These are phyloP conservation scores for Rhamnella rubrinervis DNA, from an alignment of 331 rosid species.

Conservation along the genomic window DNA sequence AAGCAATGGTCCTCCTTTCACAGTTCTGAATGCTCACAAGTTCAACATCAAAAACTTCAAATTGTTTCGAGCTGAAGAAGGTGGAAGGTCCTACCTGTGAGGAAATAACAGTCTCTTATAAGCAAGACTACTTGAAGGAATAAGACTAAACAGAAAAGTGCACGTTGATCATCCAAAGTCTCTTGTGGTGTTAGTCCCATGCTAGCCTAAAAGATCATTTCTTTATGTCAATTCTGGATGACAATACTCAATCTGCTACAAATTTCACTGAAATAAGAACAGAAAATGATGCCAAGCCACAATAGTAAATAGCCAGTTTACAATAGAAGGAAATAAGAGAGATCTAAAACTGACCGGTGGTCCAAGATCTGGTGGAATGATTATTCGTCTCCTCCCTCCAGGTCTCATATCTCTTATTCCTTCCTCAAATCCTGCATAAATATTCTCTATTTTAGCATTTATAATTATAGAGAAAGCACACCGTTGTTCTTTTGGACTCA, in stretches of 20 bases:
- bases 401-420: conserved; percentile 91
- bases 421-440: conserved; percentile 86
- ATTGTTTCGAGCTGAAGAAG: conserved; percentile 92
- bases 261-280: neutral
- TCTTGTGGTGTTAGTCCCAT: neutral
- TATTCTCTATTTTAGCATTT: conserved; percentile 11
- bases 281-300: neutral
- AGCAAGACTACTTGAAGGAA: neutral
- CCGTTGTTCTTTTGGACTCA: neutral
- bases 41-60: conserved; percentile 94
- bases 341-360: conserved; percentile 75
- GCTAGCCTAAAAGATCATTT: no score
- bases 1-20: conserved; percentile 77
- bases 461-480: neutral
- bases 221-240: no score
- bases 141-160: neutral
- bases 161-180: neutral
- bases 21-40: conserved; percentile 71
- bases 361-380: conserved; percentile 95
- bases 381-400: conserved; percentile 92
- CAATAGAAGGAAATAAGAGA: conserved; percentile 23
- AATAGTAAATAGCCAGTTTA: conserved; percentile 2
- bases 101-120: conserved; percentile 24
- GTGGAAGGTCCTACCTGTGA: conserved; percentile 97
- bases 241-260: neutral